Evolutionary conservation across 2,329 filamentous ascomycete genomes (phyloP).

Genomic region (Venturia aucupariae): DNA sequence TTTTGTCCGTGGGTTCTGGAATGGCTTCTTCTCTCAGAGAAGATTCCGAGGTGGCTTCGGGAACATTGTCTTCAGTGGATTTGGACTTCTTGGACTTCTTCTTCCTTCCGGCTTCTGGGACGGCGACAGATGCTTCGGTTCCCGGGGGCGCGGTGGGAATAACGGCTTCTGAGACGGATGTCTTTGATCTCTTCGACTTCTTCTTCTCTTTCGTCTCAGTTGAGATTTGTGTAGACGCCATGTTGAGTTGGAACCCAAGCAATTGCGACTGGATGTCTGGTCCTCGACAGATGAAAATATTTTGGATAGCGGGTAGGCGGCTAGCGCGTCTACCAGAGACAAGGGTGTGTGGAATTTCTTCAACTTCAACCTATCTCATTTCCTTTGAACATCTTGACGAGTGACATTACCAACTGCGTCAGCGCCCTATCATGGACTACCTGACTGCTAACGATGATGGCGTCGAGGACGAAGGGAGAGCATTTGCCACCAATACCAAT

Average conservation of each 20-base stretch:
- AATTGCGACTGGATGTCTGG: background rate
- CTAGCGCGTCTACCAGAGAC: constrained; percentile 48
- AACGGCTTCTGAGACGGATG: background rate
- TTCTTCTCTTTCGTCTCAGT: background rate
- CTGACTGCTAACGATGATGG: background rate
- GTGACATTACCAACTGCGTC: background rate
- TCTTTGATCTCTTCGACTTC: constrained; percentile 5
- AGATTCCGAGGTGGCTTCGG: background rate
- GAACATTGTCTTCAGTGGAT: background rate
- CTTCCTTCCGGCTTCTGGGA: background rate
- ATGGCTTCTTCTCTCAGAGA: background rate
- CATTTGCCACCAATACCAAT: background rate
- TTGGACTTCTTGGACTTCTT: constrained; percentile 6
- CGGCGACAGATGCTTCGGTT: background rate
- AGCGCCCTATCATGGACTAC: background rate
- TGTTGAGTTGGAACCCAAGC: background rate
- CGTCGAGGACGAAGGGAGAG: background rate
- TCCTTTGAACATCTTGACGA: background rate
- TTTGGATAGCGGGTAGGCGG: background rate
- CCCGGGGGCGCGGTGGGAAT: background rate
- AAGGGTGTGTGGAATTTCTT: background rate
- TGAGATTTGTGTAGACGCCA: background rate
- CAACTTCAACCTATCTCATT: background rate
- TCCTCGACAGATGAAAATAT: background rate
- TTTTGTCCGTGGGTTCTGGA: background rate